Base-by-base conservation (phyloP, 768 basidiomycete species). In the Saitozyma podzolica region DNA sequence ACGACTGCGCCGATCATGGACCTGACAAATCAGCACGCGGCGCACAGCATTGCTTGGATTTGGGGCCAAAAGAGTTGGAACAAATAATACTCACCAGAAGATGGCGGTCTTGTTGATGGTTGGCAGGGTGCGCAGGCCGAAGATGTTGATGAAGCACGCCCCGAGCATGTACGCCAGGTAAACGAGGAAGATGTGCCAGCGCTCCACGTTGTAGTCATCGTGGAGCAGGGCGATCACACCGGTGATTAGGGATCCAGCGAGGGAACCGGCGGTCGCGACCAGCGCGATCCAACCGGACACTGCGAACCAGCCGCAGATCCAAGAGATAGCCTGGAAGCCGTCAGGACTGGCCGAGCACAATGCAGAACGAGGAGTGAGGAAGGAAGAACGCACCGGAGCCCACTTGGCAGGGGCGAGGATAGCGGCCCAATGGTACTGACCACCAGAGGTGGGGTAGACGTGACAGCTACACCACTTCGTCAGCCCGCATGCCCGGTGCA, bases 381-480 rank as follows among this genome's bases (percentile, higher is more conserved):
- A 56, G 41, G 54, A 40, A 48, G 16, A 39, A 17, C 14, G 29
- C 9, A 9, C 10, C n/a, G 41, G 14, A 19, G 45, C 45, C 68
- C 40, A 66, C 14, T 64, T 62, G 11, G 67, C 60, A 14, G 72
- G 67, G 51, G 69, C 51, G 10, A 74, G 51, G 19, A 74, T 70
- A 9, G 69, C 69, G 9, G 69, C 58, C 72, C 72, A 73, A 47
- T 76, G 72, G 50, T 76, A 76, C 45, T 76, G 74, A 40, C 74
- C 74, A 13, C 74, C 74, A 40, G 61, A 39, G 29, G 61, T 62
- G 7, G 61, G 61, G 47, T 56, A 62, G 54, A 62, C 61, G 39
- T 58, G 57, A 40, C 57, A 58, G 47, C 57, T 58, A 29, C 17
- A 19, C 11, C 5, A 37, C 40, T 29, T 29, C 29, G 29, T 58